Evolutionary conservation across 257 asterid species (phyloP).

Genomic region (Lavandula angustifolia): DNA sequence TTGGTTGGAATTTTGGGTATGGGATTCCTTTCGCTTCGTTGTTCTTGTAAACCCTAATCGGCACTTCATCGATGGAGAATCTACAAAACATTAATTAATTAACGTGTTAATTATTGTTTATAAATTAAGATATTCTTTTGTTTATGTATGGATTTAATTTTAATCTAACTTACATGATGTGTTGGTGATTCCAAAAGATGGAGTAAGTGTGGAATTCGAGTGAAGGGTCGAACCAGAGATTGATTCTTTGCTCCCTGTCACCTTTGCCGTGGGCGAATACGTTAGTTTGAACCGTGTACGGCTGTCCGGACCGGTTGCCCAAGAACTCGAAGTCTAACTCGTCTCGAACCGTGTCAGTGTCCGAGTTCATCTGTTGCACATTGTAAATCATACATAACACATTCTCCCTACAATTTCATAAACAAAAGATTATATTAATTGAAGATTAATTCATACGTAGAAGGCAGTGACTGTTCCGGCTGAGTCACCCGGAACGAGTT

Average conservation of each 20-base stretch:
- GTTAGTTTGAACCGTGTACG: conserved; percentile 85
- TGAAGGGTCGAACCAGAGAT: conserved; percentile 92
- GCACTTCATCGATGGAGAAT: conserved; percentile 58
- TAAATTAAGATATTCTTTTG: too few species aligned
- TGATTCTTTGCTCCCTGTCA: conserved; percentile 73
- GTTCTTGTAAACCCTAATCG: conserved; percentile 79
- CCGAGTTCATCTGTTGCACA: conserved; percentile 69
- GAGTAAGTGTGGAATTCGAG: conserved; percentile 63
- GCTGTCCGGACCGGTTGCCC: conserved; percentile 91
- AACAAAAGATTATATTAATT: background rate
- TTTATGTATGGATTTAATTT: too few species aligned
- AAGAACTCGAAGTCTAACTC: conserved; percentile 91
- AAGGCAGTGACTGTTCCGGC: conserved; percentile 70
- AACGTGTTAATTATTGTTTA: too few species aligned
- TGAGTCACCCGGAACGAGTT: conserved; percentile 67
- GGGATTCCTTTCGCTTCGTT: conserved; percentile 71
- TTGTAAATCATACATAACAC: too few species aligned
- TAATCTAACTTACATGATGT: conserved; percentile 56
- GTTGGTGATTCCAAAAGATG: conserved; percentile 65
- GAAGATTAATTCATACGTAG: conserved; percentile 37
- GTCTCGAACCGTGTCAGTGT: conserved; percentile 53
- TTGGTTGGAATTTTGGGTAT: conserved; percentile 67
- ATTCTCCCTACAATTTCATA: background rate
- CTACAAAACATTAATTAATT: conserved; percentile 4
- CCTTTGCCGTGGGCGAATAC: conserved; percentile 87